These are phyloP conservation scores for Paramyrothecium roridum DNA, from an alignment of 2,329 filamentous ascomycete genomes.

Conservation along the genomic window DNA sequence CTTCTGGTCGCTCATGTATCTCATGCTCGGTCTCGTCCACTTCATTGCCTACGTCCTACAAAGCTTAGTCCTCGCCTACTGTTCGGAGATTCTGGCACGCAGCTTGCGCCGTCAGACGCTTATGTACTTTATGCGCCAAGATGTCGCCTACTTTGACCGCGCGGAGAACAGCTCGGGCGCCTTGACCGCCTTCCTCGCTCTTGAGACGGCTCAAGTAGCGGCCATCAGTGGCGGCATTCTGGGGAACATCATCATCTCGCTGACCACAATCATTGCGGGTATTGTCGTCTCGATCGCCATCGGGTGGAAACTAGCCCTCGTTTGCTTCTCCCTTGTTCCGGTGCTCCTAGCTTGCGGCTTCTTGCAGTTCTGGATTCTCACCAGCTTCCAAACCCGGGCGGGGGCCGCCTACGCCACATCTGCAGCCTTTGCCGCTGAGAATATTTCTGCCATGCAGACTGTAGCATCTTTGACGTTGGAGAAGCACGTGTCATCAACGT, in stretches of 20 bases:
- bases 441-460: not conserved
- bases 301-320: not conserved
- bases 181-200: constrained; percentile 16
- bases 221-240: constrained; percentile 9
- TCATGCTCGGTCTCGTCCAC: constrained; percentile 35
- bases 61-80: constrained; percentile 14
- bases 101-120: constrained; percentile 4
- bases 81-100: constrained; percentile 11
- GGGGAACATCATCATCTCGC: constrained; percentile 4
- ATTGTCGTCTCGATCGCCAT: not conserved
- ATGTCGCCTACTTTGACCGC: constrained; percentile 32
- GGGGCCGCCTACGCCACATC: not conserved
- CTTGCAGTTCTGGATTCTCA: not conserved
- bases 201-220: constrained; percentile 5
- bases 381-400: not conserved
- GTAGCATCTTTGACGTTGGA: not conserved
- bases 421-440: not conserved
- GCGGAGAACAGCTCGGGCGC: constrained; percentile 15
- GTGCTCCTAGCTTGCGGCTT: not conserved
- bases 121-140: constrained; percentile 23
- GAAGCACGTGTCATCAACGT: not conserved
- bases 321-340: not conserved
- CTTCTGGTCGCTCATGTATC: constrained; percentile 46
- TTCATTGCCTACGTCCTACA: constrained; percentile 26
- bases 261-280: constrained; percentile 4